phyloP scores from a whole-genome alignment of 2,329 filamentous ascomycete genomes.

The Ophiostoma sp. region DNA sequence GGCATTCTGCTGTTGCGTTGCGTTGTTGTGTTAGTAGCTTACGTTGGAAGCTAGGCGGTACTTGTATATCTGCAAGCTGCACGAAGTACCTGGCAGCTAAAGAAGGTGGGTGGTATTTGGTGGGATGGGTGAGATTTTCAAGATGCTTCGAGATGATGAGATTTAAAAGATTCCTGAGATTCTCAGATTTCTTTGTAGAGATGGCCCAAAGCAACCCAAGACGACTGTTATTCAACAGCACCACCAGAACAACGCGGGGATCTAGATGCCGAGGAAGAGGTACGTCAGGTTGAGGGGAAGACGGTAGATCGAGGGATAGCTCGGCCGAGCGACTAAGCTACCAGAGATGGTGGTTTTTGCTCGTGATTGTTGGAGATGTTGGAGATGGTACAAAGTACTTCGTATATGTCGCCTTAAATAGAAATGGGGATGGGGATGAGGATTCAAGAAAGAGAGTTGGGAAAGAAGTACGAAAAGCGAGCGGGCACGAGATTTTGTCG shows the following conservation, averaged over 20 bases:
- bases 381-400: background rate
- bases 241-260: background rate
- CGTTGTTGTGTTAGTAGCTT: background rate
- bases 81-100: background rate
- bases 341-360: background rate
- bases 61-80: background rate
- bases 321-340: background rate
- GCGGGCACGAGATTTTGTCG: background rate
- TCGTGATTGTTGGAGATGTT: background rate
- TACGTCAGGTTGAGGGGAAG: background rate
- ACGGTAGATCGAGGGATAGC: background rate
- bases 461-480: background rate
- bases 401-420: background rate
- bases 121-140: background rate
- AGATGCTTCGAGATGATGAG: background rate
- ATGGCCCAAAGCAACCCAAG: background rate
- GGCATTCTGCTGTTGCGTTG: constrained; percentile 13
- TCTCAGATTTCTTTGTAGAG: background rate
- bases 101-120: background rate
- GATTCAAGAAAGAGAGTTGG: background rate
- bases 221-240: background rate
- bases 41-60: background rate
- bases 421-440: background rate
- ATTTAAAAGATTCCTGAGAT: background rate
- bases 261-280: background rate